Percentiles rank a stretch among this genome's conserved stretches.
These are phyloP conservation scores for Geotrichum fermentans DNA, from an alignment of 1,139 yeast genomes.

Conservation along the genomic window DNA sequence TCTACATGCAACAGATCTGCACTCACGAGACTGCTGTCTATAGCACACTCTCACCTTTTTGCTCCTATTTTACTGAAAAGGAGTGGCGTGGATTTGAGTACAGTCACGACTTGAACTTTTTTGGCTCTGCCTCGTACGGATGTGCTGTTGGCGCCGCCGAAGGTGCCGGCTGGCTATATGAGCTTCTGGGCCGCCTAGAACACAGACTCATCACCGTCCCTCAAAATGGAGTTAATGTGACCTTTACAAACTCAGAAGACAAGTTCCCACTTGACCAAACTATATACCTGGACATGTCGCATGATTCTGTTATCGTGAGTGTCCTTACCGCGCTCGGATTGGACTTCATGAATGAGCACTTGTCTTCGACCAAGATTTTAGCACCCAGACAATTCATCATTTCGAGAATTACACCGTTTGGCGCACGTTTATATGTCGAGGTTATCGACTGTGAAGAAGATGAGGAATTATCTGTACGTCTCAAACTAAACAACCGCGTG, in stretches of 20 bases:
- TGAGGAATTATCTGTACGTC: conserved; percentile 29
- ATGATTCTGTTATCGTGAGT: conserved; percentile 40
- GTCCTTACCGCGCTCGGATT: conserved; percentile 41
- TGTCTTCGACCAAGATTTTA: conserved; percentile 36
- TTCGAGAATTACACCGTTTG: conserved; percentile 44
- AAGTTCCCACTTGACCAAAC: conserved; percentile 42
- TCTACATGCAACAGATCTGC: conserved; percentile 44
- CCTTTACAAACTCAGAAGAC: conserved; percentile 31
- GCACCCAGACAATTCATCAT: conserved; percentile 42
- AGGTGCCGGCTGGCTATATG: conserved; percentile 44
- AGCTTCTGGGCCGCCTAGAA: conserved; percentile 38
- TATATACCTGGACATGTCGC: conserved; percentile 44
- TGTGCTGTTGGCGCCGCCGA: conserved; percentile 41
- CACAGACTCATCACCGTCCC: conserved; percentile 29
- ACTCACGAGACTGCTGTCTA: conserved; percentile 48
- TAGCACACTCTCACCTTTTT: conserved; percentile 44
- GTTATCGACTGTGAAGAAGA: conserved; percentile 34
- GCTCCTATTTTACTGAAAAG: conserved; percentile 46
- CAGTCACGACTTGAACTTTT: conserved; percentile 42
- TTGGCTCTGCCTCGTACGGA: conserved; percentile 40
- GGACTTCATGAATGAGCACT: conserved; percentile 36
- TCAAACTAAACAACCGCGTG: conserved; percentile 41
- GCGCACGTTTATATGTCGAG: conserved; percentile 42
- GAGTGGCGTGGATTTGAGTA: conserved; percentile 50
- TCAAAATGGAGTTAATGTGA: conserved; percentile 38